Base-by-base conservation (phyloP, 768 basidiomycete species). In the Suillus subalutaceus region DNA sequence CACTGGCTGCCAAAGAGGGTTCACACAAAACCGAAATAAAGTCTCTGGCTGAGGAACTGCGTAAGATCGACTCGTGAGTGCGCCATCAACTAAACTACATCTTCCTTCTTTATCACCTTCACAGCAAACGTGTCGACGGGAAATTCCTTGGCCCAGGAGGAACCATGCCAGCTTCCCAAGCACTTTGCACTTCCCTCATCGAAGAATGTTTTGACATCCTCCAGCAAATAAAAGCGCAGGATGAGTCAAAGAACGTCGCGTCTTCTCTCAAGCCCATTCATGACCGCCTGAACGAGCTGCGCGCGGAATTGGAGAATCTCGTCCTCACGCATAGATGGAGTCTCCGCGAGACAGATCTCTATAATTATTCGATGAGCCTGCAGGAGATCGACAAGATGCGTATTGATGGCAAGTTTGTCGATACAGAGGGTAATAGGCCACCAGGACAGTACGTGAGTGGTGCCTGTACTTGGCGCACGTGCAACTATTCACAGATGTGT, bases 361-460 rank as follows among this genome's bases (percentile, higher is more conserved):
- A 88, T 85, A 98, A 94, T 78, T 99, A 97, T 78, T 93, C 94
- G 26, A 82, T 95, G 63, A 93, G 93, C 75, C 80, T 99, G 67
- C 91, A 96, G 73, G 96, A 99, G 77, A 96, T 99, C 48, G 97
- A 99, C 79, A 90, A 92, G 78, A 95, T 99, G 95, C 83, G 97
- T 30, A 88, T 98, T 7, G 95, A 99, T 68, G 97, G 97, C 65
- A 97, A 97, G 79, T 99, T 99, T 74, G 90, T 97, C 7, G 96
- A 99, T 73, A 84, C 91, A 0, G 96, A 99, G 48, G 97, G 96
- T 3, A 91, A 94, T 74, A 85, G 91, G 62, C 95, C 97, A 3
- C 83, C 90, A 63, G 97, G 97, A 12, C 97, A 99, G 90, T 97
- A 94, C 76, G 97, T 96, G 69, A 70, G 92, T 79, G 20, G 15